phyloP scores from a whole-genome alignment of 2,329 filamentous ascomycete species.

The Sclerotinia glacialis region DNA sequence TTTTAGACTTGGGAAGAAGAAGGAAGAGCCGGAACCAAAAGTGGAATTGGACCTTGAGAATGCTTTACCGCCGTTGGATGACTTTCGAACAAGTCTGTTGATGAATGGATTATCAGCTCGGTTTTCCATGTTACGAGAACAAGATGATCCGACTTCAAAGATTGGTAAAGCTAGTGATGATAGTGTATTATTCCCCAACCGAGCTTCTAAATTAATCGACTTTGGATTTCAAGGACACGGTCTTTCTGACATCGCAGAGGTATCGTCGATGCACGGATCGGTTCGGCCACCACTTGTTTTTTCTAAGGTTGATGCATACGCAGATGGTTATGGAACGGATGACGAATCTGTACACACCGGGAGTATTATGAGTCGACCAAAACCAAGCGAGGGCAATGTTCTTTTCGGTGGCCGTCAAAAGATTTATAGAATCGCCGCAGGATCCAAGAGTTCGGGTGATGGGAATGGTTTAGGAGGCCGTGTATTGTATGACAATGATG shows the following conservation, averaged over 20 bases:
- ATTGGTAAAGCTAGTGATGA: conserved; percentile 94
- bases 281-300: conserved; percentile 58
- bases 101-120: conserved; percentile 94
- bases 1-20: conserved; percentile 55
- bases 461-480: conserved; percentile 58
- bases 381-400: conserved; percentile 85
- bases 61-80: conserved; percentile 76
- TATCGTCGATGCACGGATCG: conserved; percentile 71
- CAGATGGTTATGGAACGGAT: conserved; percentile 61
- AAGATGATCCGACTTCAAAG: conserved; percentile 85
- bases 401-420: conserved; percentile 95
- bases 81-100: conserved; percentile 91
- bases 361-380: conserved; percentile 79
- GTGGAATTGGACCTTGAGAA: conserved; percentile 68
- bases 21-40: conserved; percentile 54
- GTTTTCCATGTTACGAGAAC: conserved; percentile 95
- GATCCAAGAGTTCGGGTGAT: conserved; percentile 44
- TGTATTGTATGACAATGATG: conserved; percentile 81
- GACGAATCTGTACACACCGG: conserved; percentile 57
- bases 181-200: conserved; percentile 80
- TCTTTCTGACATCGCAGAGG: conserved; percentile 85
- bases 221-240: conserved; percentile 49
- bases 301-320: conserved; percentile 63
- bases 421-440: conserved; percentile 76
- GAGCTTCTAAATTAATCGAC: conserved; percentile 74